These are phyloP conservation scores for Chlamydomonas schloesseri DNA, from an alignment of 139 green algal genomes.

Conservation along the genomic window DNA sequence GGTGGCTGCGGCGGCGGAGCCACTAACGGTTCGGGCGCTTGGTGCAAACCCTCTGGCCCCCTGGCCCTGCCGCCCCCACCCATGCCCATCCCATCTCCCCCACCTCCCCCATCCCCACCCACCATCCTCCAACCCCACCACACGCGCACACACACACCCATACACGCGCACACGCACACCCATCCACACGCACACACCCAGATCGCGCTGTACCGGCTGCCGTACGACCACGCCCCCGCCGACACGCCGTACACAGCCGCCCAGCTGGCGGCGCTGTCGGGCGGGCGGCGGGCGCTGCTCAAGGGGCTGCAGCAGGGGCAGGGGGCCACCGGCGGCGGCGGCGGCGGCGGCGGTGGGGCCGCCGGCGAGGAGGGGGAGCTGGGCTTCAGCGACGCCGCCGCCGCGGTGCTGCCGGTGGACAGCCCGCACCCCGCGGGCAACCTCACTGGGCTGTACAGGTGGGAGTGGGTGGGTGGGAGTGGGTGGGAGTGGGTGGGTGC, in stretches of 20 bases:
- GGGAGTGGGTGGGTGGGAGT: background rate
- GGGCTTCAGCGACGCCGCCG: background rate
- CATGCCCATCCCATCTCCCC: no score
- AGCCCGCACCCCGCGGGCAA: no score
- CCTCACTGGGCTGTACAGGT: background rate
- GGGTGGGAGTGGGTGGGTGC: background rate
- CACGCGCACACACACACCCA: background rate
- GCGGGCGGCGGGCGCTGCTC: background rate
- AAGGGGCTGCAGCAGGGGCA: conserved; percentile 9
- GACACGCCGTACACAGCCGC: background rate
- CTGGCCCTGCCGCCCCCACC: no score
- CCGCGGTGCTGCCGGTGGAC: background rate
- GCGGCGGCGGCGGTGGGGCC: no score
- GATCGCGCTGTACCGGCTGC: conserved; percentile 25
- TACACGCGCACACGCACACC: background rate
- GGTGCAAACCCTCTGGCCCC: no score
- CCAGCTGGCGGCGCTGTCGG: background rate
- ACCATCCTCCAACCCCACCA: no score
- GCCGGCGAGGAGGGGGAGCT: background rate
- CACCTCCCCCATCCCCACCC: no score
- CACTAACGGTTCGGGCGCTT: no score
- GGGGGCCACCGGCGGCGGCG: background rate
- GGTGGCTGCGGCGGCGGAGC: no score
- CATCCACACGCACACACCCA: background rate
- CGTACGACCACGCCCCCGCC: conserved; percentile 3